Conservation (phyloP, 2,329 filamentous ascomycete genomes). For the Zopfia rhizophila region DNA sequence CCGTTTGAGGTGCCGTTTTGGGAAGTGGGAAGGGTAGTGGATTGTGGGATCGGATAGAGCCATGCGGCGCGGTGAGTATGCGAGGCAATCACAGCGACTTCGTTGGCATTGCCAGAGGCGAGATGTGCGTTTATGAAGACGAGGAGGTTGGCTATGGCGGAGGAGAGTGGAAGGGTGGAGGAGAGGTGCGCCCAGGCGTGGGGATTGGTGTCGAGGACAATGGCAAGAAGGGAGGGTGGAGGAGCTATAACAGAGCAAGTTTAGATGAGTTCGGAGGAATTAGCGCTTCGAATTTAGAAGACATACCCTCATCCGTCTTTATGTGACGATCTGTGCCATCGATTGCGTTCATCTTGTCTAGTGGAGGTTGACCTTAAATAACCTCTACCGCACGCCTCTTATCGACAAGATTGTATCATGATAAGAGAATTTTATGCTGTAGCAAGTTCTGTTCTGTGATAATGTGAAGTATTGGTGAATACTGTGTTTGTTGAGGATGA, state of each 20-base stretch:
- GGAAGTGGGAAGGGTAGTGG: slow-evolving; percentile 23
- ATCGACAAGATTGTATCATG: too few species aligned
- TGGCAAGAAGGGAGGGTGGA: slow-evolving; percentile 83
- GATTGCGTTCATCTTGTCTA: slow-evolving; percentile 68
- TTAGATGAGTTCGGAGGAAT: not conserved
- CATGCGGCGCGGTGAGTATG: slow-evolving; percentile 88
- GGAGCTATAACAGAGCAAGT: slow-evolving; percentile 61
- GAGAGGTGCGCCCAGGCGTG: slow-evolving; percentile 88
- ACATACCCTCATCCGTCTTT: slow-evolving; percentile 47
- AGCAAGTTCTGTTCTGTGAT: too few species aligned
- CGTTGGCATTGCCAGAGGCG: slow-evolving; percentile 91
- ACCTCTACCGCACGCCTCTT: too few species aligned
- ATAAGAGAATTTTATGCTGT: too few species aligned
- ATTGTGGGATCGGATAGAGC: slow-evolving; percentile 77
- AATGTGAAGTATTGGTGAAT: too few species aligned
- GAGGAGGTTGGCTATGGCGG: slow-evolving; percentile 87
- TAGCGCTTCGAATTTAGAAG: not conserved
- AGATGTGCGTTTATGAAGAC: slow-evolving; percentile 98
- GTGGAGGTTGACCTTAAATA: too few species aligned
- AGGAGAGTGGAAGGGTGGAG: slow-evolving; percentile 79
- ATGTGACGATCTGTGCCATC: slow-evolving; percentile 65
- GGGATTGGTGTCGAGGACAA: slow-evolving; percentile 96
- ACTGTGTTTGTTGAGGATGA: too few species aligned
- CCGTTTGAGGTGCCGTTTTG: slow-evolving; percentile 34
- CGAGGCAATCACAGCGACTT: slow-evolving; percentile 89